Evolutionary conservation across 1,139 yeast genomes (phyloP).

Genomic region (Protomyces arabidopsidicola): DNA sequence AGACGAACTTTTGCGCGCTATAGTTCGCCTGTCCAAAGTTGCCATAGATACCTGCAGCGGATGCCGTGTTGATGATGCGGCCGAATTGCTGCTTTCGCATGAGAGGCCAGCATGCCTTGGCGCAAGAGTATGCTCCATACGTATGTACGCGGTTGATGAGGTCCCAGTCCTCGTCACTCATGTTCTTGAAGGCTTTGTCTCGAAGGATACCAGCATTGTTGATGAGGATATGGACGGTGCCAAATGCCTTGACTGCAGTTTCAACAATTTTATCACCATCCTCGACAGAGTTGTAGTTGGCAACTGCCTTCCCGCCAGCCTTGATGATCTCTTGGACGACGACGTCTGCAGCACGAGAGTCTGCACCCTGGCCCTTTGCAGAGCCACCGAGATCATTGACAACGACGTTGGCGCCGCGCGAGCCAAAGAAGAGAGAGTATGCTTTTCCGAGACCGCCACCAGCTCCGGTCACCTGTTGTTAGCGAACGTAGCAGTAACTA

Average conservation of each 20-base stretch:
- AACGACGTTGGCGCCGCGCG: conserved; percentile 78
- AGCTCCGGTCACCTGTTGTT: conserved; percentile 90
- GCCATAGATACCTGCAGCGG: conserved; percentile 96
- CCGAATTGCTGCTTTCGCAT: conserved; percentile 82
- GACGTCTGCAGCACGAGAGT: conserved; percentile 64
- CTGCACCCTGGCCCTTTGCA: conserved; percentile 53
- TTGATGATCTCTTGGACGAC: conserved; percentile 78
- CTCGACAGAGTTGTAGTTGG: conserved; percentile 90
- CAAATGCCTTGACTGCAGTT: conserved; percentile 81
- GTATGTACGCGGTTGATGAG: conserved; percentile 82
- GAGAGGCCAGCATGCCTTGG: conserved; percentile 90
- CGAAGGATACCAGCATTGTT: conserved; percentile 95
- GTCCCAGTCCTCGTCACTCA: conserved; percentile 74
- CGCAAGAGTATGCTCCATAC: conserved; percentile 79
- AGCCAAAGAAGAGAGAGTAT: conserved; percentile 81
- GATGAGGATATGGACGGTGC: conserved; percentile 80
- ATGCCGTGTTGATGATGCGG: conserved; percentile 82
- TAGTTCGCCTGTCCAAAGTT: conserved; percentile 96
- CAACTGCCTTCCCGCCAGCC: conserved; percentile 81
- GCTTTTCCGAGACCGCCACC: conserved; percentile 95
- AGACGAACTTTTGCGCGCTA: conserved; percentile 72
- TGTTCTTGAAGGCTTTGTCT: conserved; percentile 61
- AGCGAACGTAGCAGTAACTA: conserved; percentile 42
- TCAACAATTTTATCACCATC: conserved; percentile 78
- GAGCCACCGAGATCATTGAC: conserved; percentile 89